phyloP scores from a whole-genome alignment of 2,329 filamentous ascomycete genomes.

The Phyllosticta capitalensis region DNA sequence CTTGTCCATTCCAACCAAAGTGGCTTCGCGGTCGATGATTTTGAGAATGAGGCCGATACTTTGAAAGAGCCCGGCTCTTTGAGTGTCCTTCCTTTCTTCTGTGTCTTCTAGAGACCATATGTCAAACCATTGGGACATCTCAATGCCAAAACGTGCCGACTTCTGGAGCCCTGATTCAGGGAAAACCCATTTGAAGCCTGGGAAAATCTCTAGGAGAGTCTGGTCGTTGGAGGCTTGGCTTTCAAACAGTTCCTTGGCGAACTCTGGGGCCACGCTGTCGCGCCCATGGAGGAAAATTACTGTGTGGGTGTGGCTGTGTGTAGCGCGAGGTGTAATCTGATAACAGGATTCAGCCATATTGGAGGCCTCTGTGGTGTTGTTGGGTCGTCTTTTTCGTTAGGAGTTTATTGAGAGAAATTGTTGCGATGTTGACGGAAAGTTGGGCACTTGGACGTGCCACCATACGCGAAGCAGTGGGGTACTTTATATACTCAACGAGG shows the following conservation, averaged over 20 bases:
- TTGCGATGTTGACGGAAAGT: too few relatives aligned
- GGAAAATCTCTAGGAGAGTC: conserved; percentile 24
- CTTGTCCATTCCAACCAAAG: conserved; percentile 11
- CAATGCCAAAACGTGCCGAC: conserved; percentile 18
- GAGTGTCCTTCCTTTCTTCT: conserved; percentile 17
- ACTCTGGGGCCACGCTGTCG: conserved; percentile 29
- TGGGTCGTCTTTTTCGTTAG: too few relatives aligned
- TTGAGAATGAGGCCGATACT: conserved; percentile 14
- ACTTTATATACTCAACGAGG: too few relatives aligned
- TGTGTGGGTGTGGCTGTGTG: conserved; percentile 31
- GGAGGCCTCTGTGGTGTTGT: too few relatives aligned
- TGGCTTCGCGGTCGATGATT: conserved; percentile 17
- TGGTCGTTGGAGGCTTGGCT: conserved; percentile 18
- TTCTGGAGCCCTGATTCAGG: conserved; percentile 19
- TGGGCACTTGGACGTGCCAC: too few relatives aligned
- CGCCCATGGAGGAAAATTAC: conserved; percentile 39
- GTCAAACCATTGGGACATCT: conserved; percentile 32
- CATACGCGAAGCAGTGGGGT: too few relatives aligned
- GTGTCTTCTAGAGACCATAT: conserved; percentile 23
- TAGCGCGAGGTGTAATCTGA: conserved; percentile 3
- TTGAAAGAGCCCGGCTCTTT: conserved; percentile 16
- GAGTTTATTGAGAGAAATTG: too few relatives aligned
- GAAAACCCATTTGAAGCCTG: conserved; percentile 29
- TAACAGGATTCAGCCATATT: too few relatives aligned
- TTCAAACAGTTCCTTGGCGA: conserved; percentile 33